A percentile compares a stretch with the other conserved stretches of the same genome.
Evolutionary conservation across 208 protist species (phyloP).

Genomic region (Histomonas meleagridis): DNA sequence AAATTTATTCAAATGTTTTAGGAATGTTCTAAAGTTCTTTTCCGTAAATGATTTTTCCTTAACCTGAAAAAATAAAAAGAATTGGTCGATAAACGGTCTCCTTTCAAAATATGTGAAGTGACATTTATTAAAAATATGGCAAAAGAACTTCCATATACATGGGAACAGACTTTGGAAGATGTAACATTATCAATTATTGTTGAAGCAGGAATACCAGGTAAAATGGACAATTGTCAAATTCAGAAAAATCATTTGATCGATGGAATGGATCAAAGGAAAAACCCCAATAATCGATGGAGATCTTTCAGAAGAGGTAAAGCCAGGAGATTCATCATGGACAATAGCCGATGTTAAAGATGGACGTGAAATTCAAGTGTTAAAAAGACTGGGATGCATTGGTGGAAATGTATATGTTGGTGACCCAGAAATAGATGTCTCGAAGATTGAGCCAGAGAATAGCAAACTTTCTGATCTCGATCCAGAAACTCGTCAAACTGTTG

Average conservation of each 20-base stretch:
- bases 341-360: not conserved
- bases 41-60: no score
- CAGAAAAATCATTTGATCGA: slow-evolving; percentile 6
- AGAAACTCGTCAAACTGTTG: slow-evolving; percentile 37
- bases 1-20: no score
- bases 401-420: not conserved
- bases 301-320: not conserved
- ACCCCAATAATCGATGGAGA: slow-evolving; percentile 25
- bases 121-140: no score
- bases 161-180: slow-evolving; percentile 37
- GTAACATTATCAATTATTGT: not conserved
- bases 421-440: slow-evolving; percentile 6
- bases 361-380: not conserved
- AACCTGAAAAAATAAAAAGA: no score
- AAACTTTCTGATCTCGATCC: slow-evolving; percentile 17
- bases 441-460: slow-evolving; percentile 35
- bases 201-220: not conserved
- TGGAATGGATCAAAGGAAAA: slow-evolving; percentile 28
- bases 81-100: no score
- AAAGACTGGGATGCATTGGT: not conserved
- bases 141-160: slow-evolving; percentile 23
- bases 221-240: not conserved
- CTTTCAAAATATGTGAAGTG: no score
- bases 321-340: not conserved
- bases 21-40: no score